A percentile compares a stretch with the other conserved stretches of the same genome.
Evolutionary conservation across 2,329 filamentous ascomycete species (phyloP).

Genomic region (Emergomyces africanus): DNA sequence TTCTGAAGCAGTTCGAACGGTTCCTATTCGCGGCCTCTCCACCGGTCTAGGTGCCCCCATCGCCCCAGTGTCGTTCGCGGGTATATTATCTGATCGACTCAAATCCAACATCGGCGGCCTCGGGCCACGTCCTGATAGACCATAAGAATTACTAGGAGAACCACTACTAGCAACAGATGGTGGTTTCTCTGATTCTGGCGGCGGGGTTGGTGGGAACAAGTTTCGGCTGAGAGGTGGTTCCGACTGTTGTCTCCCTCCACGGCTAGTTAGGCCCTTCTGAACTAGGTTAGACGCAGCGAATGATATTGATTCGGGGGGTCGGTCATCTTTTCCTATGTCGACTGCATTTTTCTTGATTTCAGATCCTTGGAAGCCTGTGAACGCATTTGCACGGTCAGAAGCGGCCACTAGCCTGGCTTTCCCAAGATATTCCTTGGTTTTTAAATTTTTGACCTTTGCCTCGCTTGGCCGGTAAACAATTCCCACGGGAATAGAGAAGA

Average conservation of each 20-base stretch:
- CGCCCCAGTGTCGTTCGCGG: conserved; percentile 20
- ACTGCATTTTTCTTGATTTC: conserved; percentile 49
- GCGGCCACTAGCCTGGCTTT: conserved; percentile 90
- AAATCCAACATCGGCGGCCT: conserved; percentile 34
- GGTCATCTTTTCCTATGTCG: conserved; percentile 48
- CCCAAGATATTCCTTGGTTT: conserved; percentile 94
- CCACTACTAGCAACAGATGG: conserved; percentile 15
- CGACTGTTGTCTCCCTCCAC: conserved; percentile 61
- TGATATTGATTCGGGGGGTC: conserved; percentile 71
- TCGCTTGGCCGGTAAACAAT: conserved; percentile 93
- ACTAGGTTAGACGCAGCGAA: conserved; percentile 90
- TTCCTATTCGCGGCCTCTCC: conserved; percentile 34
- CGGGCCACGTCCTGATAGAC: conserved; percentile 31
- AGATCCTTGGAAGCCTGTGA: conserved; percentile 66
- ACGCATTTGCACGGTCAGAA: conserved; percentile 66
- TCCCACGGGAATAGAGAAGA: conserved; percentile 95
- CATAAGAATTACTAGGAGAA: conserved; percentile 16
- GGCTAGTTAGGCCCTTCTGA: conserved; percentile 67
- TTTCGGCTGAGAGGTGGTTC: conserved; percentile 68
- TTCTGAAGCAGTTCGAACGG: conserved; percentile 39
- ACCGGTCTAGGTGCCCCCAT: conserved; percentile 11
- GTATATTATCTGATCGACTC: conserved; percentile 16
- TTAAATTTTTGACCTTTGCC: conserved; percentile 95
- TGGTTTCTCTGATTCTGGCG: conserved; percentile 71
- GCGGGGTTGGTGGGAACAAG: conserved; percentile 95